Evolutionary conservation across 805 yeast species (phyloP).

Genomic region (Starmerella bombi): DNA sequence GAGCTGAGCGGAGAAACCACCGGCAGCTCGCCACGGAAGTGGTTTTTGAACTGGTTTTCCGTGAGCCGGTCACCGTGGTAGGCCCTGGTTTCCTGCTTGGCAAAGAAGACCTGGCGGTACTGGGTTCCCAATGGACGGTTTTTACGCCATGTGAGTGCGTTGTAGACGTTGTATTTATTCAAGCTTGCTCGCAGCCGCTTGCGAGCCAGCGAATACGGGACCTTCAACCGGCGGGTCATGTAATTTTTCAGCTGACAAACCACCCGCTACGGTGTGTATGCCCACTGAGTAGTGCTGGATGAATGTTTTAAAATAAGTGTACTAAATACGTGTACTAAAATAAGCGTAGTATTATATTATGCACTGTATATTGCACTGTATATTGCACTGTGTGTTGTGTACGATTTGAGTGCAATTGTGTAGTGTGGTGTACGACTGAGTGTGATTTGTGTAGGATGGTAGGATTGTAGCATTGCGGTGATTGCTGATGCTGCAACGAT

Average conservation of each 20-base stretch:
- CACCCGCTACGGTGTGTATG: no score
- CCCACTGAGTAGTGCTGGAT: no score
- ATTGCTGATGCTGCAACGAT: no score
- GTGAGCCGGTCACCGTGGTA: conserved; percentile 92
- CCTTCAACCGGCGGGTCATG: conserved; percentile 25
- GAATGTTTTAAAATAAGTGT: no score
- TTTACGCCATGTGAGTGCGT: conserved; percentile 59
- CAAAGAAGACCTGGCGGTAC: conserved; percentile 81
- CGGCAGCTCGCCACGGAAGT: conserved; percentile 54
- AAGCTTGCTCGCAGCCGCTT: conserved; percentile 62
- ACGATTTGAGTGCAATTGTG: no score
- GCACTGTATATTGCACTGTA: no score
- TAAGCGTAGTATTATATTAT: no score
- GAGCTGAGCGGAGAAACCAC: conserved; percentile 72
- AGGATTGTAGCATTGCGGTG: no score
- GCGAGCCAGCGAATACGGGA: conserved; percentile 27
- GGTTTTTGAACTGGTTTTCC: conserved; percentile 64
- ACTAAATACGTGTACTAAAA: no score
- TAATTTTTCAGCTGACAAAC: conserved; percentile 9
- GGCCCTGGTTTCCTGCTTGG: conserved; percentile 83
- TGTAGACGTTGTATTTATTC: conserved; percentile 85
- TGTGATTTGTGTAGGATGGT: no score
- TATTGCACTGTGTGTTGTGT: no score
- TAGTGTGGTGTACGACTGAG: no score
- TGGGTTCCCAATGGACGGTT: conserved; percentile 36